Base-by-base conservation (phyloP, 2,329 filamentous ascomycete genomes). In the Hymenoscyphus linearis region DNA sequence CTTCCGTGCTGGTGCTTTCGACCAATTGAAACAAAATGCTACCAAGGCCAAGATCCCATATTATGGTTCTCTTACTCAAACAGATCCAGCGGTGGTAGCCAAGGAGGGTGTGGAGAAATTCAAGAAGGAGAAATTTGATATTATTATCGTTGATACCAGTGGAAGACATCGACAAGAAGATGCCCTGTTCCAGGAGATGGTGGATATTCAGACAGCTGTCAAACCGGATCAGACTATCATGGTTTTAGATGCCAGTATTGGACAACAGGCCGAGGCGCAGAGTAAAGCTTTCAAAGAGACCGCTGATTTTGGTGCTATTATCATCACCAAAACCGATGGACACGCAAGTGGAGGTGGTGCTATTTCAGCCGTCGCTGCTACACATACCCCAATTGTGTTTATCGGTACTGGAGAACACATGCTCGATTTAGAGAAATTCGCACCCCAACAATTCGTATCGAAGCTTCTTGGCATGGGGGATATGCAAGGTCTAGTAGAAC, bases 1-100 rank as follows among this genome's bases (percentile, higher is more conserved):
- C 27, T 99, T 99, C 82, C 90, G 95, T 78, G 95, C 95, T 36
- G 95, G 95, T 80, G 95, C 95, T 50, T 99, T 99, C 69, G 95
- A 99, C 74, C 95, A 99, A 79, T 77, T 99, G 75, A 98, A 98
- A 79, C 95, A 99, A 78, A 99, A 99, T 74, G 95, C 95, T 1
- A 98, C 92, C 36, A 99, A 98, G 76, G 95, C 95, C 57, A 98
- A 98, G 79, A 98, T 99, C 58, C 95, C 95, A 10, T 99, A 99
- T 82, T 99, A 96, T 74, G 95, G 95, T 70, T 96, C 91, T 61
- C 81, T 99, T 66, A 99, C 93, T 2, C 92, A 99, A 78, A 97
- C 93, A 7, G 95, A 99, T 72, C 95, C 95, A 0, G 92, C 93
- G 0, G 87, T 92, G 5, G 95, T 99, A 18, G 93, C 95, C 0